phyloP scores from a whole-genome alignment of 2,329 filamentous ascomycete species.

The Monilinia polystroma region DNA sequence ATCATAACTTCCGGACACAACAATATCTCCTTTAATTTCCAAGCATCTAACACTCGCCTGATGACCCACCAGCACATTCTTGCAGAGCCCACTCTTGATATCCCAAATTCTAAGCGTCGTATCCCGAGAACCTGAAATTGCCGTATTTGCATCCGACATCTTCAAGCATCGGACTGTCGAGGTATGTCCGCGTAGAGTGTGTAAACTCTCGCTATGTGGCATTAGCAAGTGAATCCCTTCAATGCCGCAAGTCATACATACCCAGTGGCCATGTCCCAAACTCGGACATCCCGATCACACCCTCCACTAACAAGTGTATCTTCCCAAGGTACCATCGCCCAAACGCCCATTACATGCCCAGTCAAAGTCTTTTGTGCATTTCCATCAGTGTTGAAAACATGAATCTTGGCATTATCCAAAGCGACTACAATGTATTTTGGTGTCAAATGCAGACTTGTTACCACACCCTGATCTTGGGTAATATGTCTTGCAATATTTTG shows the following conservation, averaged over 20 bases:
- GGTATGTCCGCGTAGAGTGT: conserved; percentile 89
- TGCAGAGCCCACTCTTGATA: conserved; percentile 80
- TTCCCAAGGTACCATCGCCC: conserved; percentile 99
- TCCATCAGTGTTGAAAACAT: conserved; percentile 93
- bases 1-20: conserved; percentile 98
- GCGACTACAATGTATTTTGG: conserved; percentile 97
- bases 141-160: conserved; percentile 92
- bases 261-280: conserved; percentile 95
- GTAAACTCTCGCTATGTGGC: conserved; percentile 62
- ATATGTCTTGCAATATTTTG: conserved; percentile 80
- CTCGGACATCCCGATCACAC: conserved; percentile 92
- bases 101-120: conserved; percentile 96
- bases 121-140: conserved; percentile 93
- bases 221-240: conserved; percentile 35
- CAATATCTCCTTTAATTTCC: conserved; percentile 92
- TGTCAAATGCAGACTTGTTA: conserved; percentile 92
- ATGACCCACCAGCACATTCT: conserved; percentile 89
- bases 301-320: conserved; percentile 94
- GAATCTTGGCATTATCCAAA: conserved; percentile 96
- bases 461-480: conserved; percentile 93
- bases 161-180: conserved; percentile 96
- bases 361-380: conserved; percentile 84
- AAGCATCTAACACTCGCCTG: conserved; percentile 93
- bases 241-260: conserved; percentile 48
- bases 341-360: conserved; percentile 98